Evolutionary conservation across 371 early-diverging fungal genomes (phyloP), one percentile per base, ranked within the genome.

Genomic region (Mucor plumbeus): DNA sequence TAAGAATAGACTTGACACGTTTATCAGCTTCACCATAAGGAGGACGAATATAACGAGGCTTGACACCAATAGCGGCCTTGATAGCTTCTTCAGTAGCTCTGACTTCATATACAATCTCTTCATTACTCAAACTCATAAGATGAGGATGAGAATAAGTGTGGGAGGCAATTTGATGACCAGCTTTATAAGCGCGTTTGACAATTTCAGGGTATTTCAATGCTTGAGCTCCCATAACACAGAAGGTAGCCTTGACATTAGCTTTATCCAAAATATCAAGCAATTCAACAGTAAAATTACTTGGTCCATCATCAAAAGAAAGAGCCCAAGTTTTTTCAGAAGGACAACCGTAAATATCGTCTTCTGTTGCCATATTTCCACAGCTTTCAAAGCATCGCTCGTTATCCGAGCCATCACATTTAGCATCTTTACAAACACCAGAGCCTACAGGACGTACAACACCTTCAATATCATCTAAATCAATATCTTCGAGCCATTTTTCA

Each of bases 291-390:
- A 77, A 82, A 5, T 53, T 17, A 11, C 59, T 75, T 10, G 88
- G 88, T 7, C 91, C 92, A 64, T 92, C 91, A 59, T 92, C 92
- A 76, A 87, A 89, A 0, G 87, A 85, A 6, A 74, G 43, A 9
- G 70, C 72, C 69, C 72, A 75, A 7, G 61, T 58, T 33, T 66
- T 55, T 11, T 66, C 68, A 1, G 54, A 21, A 26, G 72, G 77
- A 54, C 82, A 82, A 14, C 82, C 82, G 39, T 77, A 82, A 21
- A 79, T 67, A 50, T 79, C 76, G 10, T 69, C 66, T 9, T 73
- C 57, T 4, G 61, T 34, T 13, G 82, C 67, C n/a, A 43, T 40
- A 35, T 75, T 79, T 17, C 79, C 82, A 60, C 82, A 82, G 21
- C 68, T 70, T 50, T 82, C 82, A 60, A 78, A 82, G 35, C 82